Base-by-base conservation (phyloP, 352 stramenopile genomes). In the Phytophthora idaei region DNA sequence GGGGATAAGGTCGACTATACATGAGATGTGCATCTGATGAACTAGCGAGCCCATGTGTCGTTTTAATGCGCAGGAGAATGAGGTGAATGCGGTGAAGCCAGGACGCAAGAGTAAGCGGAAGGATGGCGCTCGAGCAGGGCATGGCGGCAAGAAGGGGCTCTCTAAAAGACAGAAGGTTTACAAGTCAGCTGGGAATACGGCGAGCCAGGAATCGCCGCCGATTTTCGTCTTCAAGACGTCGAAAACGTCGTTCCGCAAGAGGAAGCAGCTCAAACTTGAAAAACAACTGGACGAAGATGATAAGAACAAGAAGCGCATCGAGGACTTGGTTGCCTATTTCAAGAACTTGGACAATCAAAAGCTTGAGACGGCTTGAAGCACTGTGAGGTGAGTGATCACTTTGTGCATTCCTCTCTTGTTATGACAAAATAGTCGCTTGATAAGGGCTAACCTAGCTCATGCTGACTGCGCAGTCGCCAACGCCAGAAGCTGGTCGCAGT, bases 401-500 rank as follows among this genome's bases (percentile, higher is more conserved):
- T 52, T 37, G 29, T 61, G 39, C 28, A 42, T 52, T 61, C 21
- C 21, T 21, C 21, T 21, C 21, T 57, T 10, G 29, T 56, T 71
- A 36, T 37, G 32, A 17, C 50, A 70, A 61, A 48, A 51, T 27
- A 37, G 45, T 48, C 17, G 17, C 28, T 15, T 58, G 12, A n/a
- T 65, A 4, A 9, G 7, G 17, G 29, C 21, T 62, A 48, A 57
- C 39, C n/a, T 57, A 21, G 17, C 44, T 77, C 31, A 79, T 65
- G 54, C n/a, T 27, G 59, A 66, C 37, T 73, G 64, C 17, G 63
- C 58, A 56, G 58, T 76, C 5, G 78, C 80, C 42, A 92, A 57
- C 8, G 61, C 60, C 34, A 89, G 46, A 49, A 96, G 61, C 52
- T 92, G 64, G 59, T 94, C 86, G 68, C 86, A 94, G 53, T 87